Base-by-base conservation (phyloP, 83 land plant species). In the Diphasiastrum complanatum region DNA sequence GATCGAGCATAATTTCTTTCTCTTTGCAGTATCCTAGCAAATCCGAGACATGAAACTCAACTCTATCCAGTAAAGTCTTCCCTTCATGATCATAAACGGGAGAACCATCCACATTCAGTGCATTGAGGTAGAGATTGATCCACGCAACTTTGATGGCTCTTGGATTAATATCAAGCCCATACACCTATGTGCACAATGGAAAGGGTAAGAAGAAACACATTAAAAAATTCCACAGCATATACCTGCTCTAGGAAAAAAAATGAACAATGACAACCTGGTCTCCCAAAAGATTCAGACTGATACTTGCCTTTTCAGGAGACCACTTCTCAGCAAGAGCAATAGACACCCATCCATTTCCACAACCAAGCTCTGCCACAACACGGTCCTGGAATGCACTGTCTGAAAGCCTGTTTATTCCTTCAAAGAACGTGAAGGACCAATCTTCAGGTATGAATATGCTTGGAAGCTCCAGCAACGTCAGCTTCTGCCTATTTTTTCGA, bases 291-390 rank as follows among this genome's bases (percentile, higher is more conserved):
- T 12, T 16, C 32, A 52, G 19, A 45, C 1, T 62, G 63, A 36
- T 20, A 34, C 61, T 36, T 60, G 80, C 99, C 91, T 89, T 93
- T 25, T 63, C 56, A 49, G 99, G 96, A 18, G 68, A 69, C 91
- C 91, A 88, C 53, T 89, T 90, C 49, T 88, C 89, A 47, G 99
- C 99, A 64, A 93, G 70, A 33, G 96, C 99, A 69, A 93, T 93
- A 46, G 99, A 79, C 59, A 93, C 87, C 99, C 99, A 93, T 35
- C 99, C 99, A 75, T 93, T 93, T 38, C 99, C 99, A 73, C 96
- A 88, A 10, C 98, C 99, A 47, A 93, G 83, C 67, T 93, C 99
- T 38, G 91, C 69, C 14, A 92, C 81, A 45, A 84, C 83, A 53
- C 79, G 79, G 56, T 89, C 96, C 80, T 69, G 76, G 62, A 93